Conservation (phyloP, 371 early-diverging fungal species). For the Mucor circinelloides region DNA sequence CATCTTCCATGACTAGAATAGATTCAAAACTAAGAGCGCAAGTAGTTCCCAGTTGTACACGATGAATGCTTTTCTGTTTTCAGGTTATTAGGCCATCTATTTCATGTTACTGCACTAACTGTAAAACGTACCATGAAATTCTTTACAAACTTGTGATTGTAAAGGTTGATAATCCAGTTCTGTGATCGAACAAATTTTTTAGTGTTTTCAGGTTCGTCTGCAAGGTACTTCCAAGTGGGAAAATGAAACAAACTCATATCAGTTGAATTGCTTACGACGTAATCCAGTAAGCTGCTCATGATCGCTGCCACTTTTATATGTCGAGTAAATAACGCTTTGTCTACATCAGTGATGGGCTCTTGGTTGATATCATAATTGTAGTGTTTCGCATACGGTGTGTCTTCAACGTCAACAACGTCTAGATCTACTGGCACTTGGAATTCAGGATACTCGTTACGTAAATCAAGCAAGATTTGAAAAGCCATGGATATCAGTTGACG, state of each 20-base stretch:
- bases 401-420: background rate
- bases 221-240: background rate
- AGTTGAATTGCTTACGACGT: background rate
- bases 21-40: conserved; percentile 22
- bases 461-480: conserved; percentile 18
- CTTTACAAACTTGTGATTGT: conserved; percentile 4
- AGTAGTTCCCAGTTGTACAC: conserved; percentile 11
- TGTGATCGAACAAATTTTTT: background rate
- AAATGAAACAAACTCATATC: background rate
- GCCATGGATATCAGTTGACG: conserved; percentile 4
- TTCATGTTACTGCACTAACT: background rate
- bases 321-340: conserved; percentile 7
- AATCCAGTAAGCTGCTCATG: background rate
- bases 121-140: conserved; percentile 2
- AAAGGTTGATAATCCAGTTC: conserved; percentile 4
- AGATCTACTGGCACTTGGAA: background rate
- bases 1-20: conserved; percentile 8
- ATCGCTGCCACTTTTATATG: background rate
- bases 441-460: background rate
- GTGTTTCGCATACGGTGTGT: background rate
- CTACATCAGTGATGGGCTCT: background rate
- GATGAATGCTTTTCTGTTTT: conserved; percentile 3
- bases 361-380: background rate
- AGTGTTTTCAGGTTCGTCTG: conserved; percentile 7
- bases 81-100: background rate